Evolutionary conservation across 305 asterid genomes (phyloP).

Genomic region (Fraxinus albicans): DNA sequence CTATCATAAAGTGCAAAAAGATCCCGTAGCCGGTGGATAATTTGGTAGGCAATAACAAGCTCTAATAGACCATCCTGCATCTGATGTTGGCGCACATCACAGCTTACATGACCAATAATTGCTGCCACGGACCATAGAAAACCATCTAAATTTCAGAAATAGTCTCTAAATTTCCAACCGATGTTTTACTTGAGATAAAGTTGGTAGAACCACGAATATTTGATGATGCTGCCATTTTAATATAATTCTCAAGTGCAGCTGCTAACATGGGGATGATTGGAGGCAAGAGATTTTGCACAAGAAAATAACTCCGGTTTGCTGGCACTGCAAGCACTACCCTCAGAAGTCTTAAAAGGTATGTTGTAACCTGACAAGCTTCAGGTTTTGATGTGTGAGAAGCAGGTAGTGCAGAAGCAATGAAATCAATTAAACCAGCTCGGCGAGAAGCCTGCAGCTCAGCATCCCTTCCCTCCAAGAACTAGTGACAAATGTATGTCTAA

Average conservation of each 20-base stretch:
- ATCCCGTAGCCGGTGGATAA: conserved; percentile 89
- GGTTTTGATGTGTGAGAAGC: conserved; percentile 96
- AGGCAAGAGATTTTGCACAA: conserved; percentile 91
- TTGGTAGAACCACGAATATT: conserved; percentile 58
- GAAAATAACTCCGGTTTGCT: conserved; percentile 81
- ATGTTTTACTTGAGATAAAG: conserved; percentile 52
- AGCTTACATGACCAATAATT: conserved; percentile 68
- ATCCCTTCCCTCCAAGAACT: conserved; percentile 93
- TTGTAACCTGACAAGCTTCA: conserved; percentile 91
- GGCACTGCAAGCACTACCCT: conserved; percentile 60
- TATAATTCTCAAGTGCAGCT: conserved; percentile 88
- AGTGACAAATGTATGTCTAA: conserved; percentile 23
- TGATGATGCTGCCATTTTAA: conserved; percentile 80
- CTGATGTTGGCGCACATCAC: conserved; percentile 63
- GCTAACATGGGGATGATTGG: conserved; percentile 96
- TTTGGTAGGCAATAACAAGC: conserved; percentile 88
- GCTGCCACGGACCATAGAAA: conserved; percentile 81
- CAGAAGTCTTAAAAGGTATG: conserved; percentile 79
- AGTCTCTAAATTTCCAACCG: conserved; percentile 58
- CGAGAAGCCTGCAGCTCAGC: conserved; percentile 96
- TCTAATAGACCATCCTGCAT: conserved; percentile 91
- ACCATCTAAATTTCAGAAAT: conserved; percentile 79
- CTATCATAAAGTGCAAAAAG: conserved; percentile 98
- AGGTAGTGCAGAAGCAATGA: conserved; percentile 96
- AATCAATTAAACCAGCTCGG: conserved; percentile 95